Evolutionary conservation across 2,329 filamentous ascomycete species (phyloP), one percentile per base, ranked within the genome.

Genomic region (Verticillium longisporum): DNA sequence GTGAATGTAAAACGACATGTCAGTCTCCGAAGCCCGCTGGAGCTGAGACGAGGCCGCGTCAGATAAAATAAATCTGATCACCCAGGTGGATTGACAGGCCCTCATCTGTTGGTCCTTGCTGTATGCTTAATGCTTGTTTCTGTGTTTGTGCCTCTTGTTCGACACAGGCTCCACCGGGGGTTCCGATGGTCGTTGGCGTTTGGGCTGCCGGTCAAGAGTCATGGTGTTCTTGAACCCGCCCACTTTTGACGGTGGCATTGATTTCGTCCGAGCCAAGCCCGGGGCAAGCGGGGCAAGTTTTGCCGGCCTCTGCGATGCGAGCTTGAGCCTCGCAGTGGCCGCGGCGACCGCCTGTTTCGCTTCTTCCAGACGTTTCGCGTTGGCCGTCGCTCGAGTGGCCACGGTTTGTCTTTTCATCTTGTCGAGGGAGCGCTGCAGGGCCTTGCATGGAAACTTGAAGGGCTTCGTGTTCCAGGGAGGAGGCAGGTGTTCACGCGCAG

Each of bases 331-430:
- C 38, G 57, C 54, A n/a, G n/a, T 63, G 36, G 58, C 58, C n/a
- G 56, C 55, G 68, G 64, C 7, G 60, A 59, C 56, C 68, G 62
- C 31, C 65, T 61, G 37, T 65, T 69, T 37, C 66, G 60, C 10
- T 21, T 41, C 4, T 66, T 67, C 26, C 61, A 59, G 0, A 50
- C 58, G 14, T 66, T 69, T 31, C 55, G 45, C 45, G 10, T 26
- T 55, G 26, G 26, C 26, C 54, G 26, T 13, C 26, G 26, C 54
- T 21, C 32, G 54, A n/a, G 33, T 15, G 13, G 26, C 54, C n/a
- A 15, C 54, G 13, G 54, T n/a, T 32, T 31, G 31, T 9, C 31
- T 33, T 31, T 10, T 60, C 61, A 21, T 31, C 59, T 55, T 61
- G 37, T 58, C 21, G 18, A 50, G 45, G n/a, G 45, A 26, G n/a